Evolutionary conservation across 306 rosid species (phyloP), one percentile per base, ranked within the genome.

Genomic region (Castanea crenata): DNA sequence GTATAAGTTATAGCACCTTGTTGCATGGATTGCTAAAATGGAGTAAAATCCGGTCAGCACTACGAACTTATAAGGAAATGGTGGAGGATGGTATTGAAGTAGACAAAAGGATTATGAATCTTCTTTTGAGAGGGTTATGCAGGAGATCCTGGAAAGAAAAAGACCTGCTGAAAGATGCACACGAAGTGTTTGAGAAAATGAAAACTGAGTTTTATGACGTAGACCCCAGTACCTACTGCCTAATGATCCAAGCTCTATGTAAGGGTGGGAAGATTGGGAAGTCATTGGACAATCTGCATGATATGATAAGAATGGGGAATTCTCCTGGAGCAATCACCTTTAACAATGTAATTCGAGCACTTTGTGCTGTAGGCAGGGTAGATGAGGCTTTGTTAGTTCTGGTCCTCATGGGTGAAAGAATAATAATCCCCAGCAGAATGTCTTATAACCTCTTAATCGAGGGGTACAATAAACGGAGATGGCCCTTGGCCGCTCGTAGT

Each of bases 21-120:
- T 76, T 94, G 31, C 94, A 84, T 72, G 93, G 98, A 73, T 79
- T 92, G 78, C 57, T 94, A 25, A 91, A 87, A 76, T 94, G 98
- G 98, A 61, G 89, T 34, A 78, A 89, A 34, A 70, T 76, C 68
- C 41, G 69, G 3, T 82, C 29, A 25, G 94, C 91, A 0, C 20
- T 87, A 20, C 31, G 80, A 65, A 58, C 86, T 64, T 94, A 82
- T 51, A 84, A 74, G 85, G 92, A 91, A 75, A 91, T 91, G 97
- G 83, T 79, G 55, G 75, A 81, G 5, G 23, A 82, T 76, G 93
- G 94, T 63, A 83, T 87, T 78, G 83, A 80, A 23, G 90, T 84
- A 31, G 87, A 92, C 35, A 78, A 21, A 65, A 86, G 85, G 76
- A 76, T 88, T 88, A 85, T 75, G 89, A 90, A 88, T 86, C 74